Percentiles rank a stretch among this genome's conserved stretches.
phyloP scores from a whole-genome alignment of 2,329 filamentous ascomycete genomes.

The Taxawa tesnikishii region DNA sequence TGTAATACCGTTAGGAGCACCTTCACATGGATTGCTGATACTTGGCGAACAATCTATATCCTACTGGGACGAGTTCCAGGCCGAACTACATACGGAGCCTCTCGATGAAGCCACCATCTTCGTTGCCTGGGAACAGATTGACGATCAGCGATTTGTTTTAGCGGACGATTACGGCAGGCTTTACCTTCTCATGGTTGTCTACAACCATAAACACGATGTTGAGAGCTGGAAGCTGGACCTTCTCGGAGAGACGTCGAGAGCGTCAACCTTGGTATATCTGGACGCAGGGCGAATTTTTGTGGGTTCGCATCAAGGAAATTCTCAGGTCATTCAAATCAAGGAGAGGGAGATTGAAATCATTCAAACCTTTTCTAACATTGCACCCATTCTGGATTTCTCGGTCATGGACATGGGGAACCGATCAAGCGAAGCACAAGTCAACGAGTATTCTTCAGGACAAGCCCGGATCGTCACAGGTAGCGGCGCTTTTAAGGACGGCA shows the following conservation, averaged over 20 bases:
- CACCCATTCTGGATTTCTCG: constrained; percentile 83
- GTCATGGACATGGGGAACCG: constrained; percentile 93
- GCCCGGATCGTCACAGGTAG: constrained; percentile 88
- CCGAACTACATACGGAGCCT: constrained; percentile 50
- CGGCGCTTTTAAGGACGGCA: constrained; percentile 80
- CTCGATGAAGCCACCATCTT: constrained; percentile 72
- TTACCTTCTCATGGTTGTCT: constrained; percentile 69
- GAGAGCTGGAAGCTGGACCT: constrained; percentile 57
- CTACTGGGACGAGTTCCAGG: constrained; percentile 67
- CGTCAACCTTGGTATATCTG: constrained; percentile 68
- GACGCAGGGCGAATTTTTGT: constrained; percentile 65
- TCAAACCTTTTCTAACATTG: constrained; percentile 73
- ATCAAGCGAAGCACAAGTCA: constrained; percentile 64
- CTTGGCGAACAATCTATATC: constrained; percentile 56
- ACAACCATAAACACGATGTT: constrained; percentile 53
- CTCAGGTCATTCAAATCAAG: constrained; percentile 60
- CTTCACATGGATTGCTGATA: constrained; percentile 37
- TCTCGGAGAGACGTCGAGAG: constrained; percentile 60
- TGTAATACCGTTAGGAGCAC: constrained; percentile 48
- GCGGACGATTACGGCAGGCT: constrained; percentile 84
- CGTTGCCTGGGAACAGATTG: constrained; percentile 79
- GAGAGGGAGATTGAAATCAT: constrained; percentile 53
- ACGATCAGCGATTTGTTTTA: constrained; percentile 71
- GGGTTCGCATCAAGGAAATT: constrained; percentile 86
- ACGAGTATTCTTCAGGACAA: constrained; percentile 90